Base-by-base conservation (phyloP, 2,329 filamentous ascomycete genomes). In the Xylariaceae sp. region DNA sequence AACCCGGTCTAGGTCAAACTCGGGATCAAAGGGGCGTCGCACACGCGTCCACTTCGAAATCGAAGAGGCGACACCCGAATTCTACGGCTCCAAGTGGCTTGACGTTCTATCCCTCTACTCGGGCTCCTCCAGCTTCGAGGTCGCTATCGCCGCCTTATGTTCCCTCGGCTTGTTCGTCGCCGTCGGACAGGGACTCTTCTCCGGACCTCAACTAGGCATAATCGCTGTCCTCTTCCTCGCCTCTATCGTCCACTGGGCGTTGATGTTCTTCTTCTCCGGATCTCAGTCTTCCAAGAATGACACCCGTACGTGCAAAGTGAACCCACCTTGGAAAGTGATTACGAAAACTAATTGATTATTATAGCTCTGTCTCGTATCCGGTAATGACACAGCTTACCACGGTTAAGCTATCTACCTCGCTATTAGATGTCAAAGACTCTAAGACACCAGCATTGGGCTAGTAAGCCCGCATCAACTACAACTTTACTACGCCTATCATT, bases 31-130 rank as follows among this genome's bases (percentile, higher is more conserved):
- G 37, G 49, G 56, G n/a, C 60, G 56, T 24, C 61, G 61, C 36
- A 59, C 58, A 11, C 61, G 59, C 19, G 61, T 64, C 43, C 59
- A 61, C 39, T 64, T 64, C 26, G 61, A 64, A 45, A 62, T 64
- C 33, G 58, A 64, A 26, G 61, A 64, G 23, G 53, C 57, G 6
- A 40, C 51, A 2, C 57, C 60, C 26, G 60, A 61, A 19, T 51
- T 60, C 50, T 60, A 57, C 52, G 59, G 31, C 41, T 58, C 60
- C 5, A 62, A 60, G 49, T 62, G 52, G 60, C 56, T 62, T 39
- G 51, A 62, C 53, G 21, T 58, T 19, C 60, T 62, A 9, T 62
- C 60, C 4, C 57, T 62, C 34, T 62, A 62, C 58, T 59, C 59
- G 21, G 61, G 61, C 29, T 62, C 59, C 9, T 60, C 59, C 0